Evolutionary conservation across 208 protist species (phyloP), one percentile per base, ranked within the genome.

Genomic region (Leishmania tarentolae): DNA sequence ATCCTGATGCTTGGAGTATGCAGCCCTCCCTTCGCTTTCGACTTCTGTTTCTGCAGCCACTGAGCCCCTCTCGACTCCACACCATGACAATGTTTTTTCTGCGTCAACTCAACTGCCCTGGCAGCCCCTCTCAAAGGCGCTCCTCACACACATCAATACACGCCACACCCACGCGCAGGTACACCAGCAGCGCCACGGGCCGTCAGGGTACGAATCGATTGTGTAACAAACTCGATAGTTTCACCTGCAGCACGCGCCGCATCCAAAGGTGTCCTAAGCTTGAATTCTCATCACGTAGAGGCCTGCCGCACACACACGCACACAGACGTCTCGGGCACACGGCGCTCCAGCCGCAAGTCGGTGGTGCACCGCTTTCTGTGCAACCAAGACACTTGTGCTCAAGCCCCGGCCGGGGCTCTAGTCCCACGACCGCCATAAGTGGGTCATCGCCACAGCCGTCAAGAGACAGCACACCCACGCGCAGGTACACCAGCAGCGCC

Each of bases 221-320:
- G 47, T 84, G 81, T 76, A 79, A 83, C 81, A 81, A 86, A 84
- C 78, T 81, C 47, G 81, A 59, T 86, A 37, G 80, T 88, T 88
- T 88, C 83, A 85, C 81, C 69, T 86, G 82, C 79, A 65, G 76
- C 72, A 63, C 74, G 74, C 59, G 76, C 82, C 80, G 76, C 86
- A 89, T 89, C 86, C 86, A 89, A 89, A 86, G 86, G 86, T 89
- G 86, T 89, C 86, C 86, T 89, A 89, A 88, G 79, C 87, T 86
- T 87, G 87, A 71, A 83, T 69, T 85, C 66, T 87, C 80, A 88
- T 88, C 82, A 90, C 59, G 56, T 53, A 70, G 42, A 70, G 31
- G 40, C 53, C 37, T 59, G 37, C 75, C 65, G 8, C 65, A 46
- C 65, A 70, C 53, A 21, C 56, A 61, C 8, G 8, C 65, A 40